Evolutionary conservation across 305 asterid genomes (phyloP).

Genomic region (Lippia alba): DNA sequence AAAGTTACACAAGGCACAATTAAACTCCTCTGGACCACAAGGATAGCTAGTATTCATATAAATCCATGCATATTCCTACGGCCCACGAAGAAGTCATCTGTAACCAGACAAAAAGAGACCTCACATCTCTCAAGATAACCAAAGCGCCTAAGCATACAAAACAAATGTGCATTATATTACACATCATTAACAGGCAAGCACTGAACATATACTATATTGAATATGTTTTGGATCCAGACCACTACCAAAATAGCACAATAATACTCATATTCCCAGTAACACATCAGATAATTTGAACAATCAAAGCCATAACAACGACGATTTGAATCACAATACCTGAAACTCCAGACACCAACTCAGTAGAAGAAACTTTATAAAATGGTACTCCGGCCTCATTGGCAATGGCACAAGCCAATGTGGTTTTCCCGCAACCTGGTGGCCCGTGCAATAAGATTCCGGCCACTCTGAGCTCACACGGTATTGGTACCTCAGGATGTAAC

Average conservation of each 20-base stretch:
- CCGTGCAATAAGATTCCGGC: conserved; percentile 84
- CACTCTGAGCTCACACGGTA: conserved; percentile 64
- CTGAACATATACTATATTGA: background rate
- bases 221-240: background rate
- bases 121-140: no score
- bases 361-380: conserved; percentile 82
- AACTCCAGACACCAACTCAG: conserved; percentile 91
- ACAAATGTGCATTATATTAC: background rate
- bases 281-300: background rate
- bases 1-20: conserved; percentile 21
- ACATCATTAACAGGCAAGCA: background rate
- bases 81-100: background rate
- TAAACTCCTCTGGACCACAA: background rate
- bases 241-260: background rate
- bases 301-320: background rate
- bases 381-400: conserved; percentile 88
- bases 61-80: background rate
- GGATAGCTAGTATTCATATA: conserved; percentile 1
- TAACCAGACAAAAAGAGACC: background rate
- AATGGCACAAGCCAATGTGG: conserved; percentile 89
- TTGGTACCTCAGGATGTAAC: conserved; percentile 61
- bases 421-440: conserved; percentile 98
- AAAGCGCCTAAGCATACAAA: background rate
- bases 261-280: background rate
- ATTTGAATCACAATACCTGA: conserved; percentile 61